Conservation (phyloP, 2,329 filamentous ascomycete species). For the Diplocarpon rosae region DNA sequence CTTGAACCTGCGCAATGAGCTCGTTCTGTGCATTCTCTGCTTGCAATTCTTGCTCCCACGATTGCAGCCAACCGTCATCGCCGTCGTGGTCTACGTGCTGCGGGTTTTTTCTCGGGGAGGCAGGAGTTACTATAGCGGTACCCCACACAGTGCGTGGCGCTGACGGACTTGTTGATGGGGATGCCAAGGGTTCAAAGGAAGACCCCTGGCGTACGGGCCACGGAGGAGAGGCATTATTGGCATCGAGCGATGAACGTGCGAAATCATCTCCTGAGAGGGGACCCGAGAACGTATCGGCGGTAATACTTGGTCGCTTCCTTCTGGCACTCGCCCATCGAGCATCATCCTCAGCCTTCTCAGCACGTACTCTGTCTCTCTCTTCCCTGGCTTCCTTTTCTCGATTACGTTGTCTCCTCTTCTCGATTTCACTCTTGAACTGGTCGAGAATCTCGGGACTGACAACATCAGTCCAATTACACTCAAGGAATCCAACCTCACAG, state of each 20-base stretch:
- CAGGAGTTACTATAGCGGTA: conserved; percentile 54
- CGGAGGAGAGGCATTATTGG: conserved; percentile 36
- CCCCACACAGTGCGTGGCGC: conserved; percentile 81
- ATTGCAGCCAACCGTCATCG: conserved; percentile 80
- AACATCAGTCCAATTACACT: conserved; percentile 66
- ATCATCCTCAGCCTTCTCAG: conserved; percentile 59
- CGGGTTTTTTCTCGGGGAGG: conserved; percentile 43
- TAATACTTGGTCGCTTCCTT: conserved; percentile 41
- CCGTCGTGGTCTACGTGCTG: conserved; percentile 20
- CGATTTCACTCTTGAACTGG: conserved; percentile 51
- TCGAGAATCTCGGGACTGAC: conserved; percentile 50
- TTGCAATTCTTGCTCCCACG: conserved; percentile 67
- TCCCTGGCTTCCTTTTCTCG: conserved; percentile 57
- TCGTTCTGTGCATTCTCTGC: conserved; percentile 53
- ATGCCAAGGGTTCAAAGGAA: conserved; percentile 59
- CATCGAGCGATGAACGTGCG: conserved; percentile 35
- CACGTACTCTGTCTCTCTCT: conserved; percentile 57
- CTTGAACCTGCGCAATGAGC: conserved; percentile 47
- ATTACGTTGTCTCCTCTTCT: conserved; percentile 51
- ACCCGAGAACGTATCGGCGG: conserved; percentile 27
- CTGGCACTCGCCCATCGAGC: conserved; percentile 49
- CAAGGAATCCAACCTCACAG: conserved; percentile 61
- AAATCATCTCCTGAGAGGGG: conserved; percentile 49
- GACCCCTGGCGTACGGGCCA: conserved; percentile 45
- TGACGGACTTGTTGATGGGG: conserved; percentile 71